Evolutionary conservation across 306 rosid genomes (phyloP), one percentile per base, ranked within the genome.

Genomic region (Datisca glomerata): DNA sequence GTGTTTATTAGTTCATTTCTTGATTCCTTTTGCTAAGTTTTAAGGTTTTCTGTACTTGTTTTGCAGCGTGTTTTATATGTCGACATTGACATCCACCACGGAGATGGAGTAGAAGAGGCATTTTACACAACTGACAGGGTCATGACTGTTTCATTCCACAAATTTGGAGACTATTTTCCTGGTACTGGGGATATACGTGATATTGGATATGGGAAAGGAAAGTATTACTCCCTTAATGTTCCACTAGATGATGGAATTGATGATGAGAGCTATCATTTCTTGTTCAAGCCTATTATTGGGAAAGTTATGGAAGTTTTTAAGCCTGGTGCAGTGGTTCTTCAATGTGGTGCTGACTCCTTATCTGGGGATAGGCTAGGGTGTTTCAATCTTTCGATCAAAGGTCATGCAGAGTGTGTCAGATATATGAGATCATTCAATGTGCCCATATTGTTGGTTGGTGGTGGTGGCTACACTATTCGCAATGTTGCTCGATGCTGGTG

Each of bases 401-500:
- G 94, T 24, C 94, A 83, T 36, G 94, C 91, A 7, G 94, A 83
- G 67, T 83, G 94, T 72, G 91, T 83, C 43, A 78, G 20, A 69
- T 83, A 66, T 48, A 83, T 83, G 94, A 69, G 94, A 55, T 83
- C 94, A 21, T 83, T 83, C 72, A 83, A 83, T 55, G 94, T 83
- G 40, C 94, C 94, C 33, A 72, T 83, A 45, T 62, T 82, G 74
- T 72, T 78, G 18, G 70, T 82, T 21, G 94, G 94, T 36, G 94
- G 94, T 1, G 94, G 94, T 21, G 94, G 94, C 64, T 83, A 83
- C 50, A 83, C 94, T 58, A 83, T 83, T 43, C 74, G 94, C 22
- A 83, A 83, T 56, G 94, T 83, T 72, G 91, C 94, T 56, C 85
- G 94, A 2, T 83, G 94, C 59, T 83, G 91, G 94, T 83, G 94